phyloP scores from a whole-genome alignment of 108 stramenopile genomes.

The Fragilariopsis cylindrus region DNA sequence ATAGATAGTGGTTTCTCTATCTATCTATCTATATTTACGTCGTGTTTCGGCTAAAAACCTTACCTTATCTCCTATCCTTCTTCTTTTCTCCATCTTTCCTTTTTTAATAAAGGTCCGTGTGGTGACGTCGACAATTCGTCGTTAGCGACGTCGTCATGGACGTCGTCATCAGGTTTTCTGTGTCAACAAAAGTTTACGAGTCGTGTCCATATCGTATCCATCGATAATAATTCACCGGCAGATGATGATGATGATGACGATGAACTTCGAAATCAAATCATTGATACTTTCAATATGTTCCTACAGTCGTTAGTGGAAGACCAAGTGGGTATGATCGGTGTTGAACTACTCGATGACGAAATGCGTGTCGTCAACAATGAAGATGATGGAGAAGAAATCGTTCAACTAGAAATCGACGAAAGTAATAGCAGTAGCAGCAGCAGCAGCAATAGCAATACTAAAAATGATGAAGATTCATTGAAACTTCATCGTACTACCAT shows the following conservation, averaged over 20 bases:
- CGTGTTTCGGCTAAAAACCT: too few relatives aligned
- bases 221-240: background rate
- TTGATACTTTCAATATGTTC: background rate
- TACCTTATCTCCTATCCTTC: too few relatives aligned
- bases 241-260: background rate
- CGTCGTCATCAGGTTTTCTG: background rate
- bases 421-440: too few relatives aligned
- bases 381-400: background rate
- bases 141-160: background rate
- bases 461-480: background rate
- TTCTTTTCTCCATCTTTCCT: background rate
- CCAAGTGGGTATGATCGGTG: background rate
- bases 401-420: background rate
- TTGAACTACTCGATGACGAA: background rate
- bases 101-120: background rate
- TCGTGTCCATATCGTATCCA: background rate
- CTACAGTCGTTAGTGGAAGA: background rate
- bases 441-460: too few relatives aligned
- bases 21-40: too few relatives aligned
- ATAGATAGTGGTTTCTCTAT: too few relatives aligned
- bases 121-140: background rate
- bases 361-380: too few relatives aligned
- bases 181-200: constrained; percentile 2
- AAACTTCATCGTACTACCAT: background rate
- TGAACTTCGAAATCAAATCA: background rate